Conservation (phyloP, 192 early-diverging fungal species). For the Backusella circina region DNA sequence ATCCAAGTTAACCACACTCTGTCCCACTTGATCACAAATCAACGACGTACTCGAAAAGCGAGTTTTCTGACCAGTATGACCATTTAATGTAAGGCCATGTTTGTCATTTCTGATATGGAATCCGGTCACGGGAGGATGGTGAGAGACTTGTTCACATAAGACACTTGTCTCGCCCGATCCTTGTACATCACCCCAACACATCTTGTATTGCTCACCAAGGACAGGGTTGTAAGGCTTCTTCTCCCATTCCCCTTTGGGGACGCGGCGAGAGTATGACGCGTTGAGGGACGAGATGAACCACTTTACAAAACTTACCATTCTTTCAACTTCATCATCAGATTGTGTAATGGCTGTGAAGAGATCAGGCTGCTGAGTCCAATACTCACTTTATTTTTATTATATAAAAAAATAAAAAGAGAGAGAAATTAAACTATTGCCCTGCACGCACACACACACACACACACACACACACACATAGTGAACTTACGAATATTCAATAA, state of each 20-base stretch:
- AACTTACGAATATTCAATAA: conserved; percentile 68
- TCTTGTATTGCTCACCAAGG: conserved; percentile 47
- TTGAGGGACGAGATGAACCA: conserved; percentile 83
- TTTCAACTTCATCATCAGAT: conserved; percentile 51
- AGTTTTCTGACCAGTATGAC: conserved; percentile 43
- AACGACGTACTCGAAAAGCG: conserved; percentile 70
- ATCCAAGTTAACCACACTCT: conserved; percentile 51
- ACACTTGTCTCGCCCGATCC: conserved; percentile 45
- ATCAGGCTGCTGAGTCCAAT: conserved; percentile 59
- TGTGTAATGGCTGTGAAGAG: conserved; percentile 65
- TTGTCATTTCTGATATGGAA: conserved; percentile 50
- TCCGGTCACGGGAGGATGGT: conserved; percentile 46
- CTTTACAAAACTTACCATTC: conserved; percentile 61
- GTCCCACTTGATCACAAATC: conserved; percentile 71
- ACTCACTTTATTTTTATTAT: conserved; percentile 37
- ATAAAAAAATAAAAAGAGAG: no score
- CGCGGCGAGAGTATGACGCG: conserved; percentile 68
- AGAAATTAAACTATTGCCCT: conserved; percentile 18
- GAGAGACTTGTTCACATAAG: conserved; percentile 45
- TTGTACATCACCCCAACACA: conserved; percentile 48
- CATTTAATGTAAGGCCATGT: conserved; percentile 15
- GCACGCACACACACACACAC: no score
- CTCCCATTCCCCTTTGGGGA: conserved; percentile 69
- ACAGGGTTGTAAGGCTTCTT: conserved; percentile 56
- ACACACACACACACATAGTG: not conserved